Conservation (phyloP, 1,284 basidiomycete species). For the Uromyces viciae-fabae region DNA sequence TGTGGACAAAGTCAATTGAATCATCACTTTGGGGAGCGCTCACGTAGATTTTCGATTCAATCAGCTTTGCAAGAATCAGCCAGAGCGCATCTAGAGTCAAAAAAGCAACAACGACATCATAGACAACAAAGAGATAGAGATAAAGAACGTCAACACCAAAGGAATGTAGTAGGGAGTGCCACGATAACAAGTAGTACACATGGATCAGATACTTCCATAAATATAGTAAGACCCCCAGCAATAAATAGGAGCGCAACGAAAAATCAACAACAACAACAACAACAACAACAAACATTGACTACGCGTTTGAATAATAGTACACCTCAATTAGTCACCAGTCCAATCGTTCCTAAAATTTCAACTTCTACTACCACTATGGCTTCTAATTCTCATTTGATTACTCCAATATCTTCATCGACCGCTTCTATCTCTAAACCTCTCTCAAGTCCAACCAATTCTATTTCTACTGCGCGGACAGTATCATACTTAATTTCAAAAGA, state of each 20-base stretch:
- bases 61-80: slow-evolving; percentile 43
- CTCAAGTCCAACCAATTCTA: slow-evolving; percentile 20
- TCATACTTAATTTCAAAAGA: slow-evolving; percentile 37
- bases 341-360: not conserved
- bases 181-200: not conserved
- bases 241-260: too few species aligned
- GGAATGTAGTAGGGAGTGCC: not conserved
- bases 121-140: slow-evolving; percentile 18
- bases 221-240: not conserved
- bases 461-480: slow-evolving; percentile 28
- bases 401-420: not conserved
- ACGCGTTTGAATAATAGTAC: slow-evolving; percentile 13
- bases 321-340: not conserved
- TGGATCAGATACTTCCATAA: not conserved
- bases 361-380: not conserved
- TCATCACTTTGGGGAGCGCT: too few species aligned
- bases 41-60: slow-evolving; percentile 39
- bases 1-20: too few species aligned
- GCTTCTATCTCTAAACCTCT: slow-evolving; percentile 7
- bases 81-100: slow-evolving; percentile 40
- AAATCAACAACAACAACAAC: not conserved
- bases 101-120: slow-evolving; percentile 33
- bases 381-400: not conserved
- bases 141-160: slow-evolving; percentile 28
- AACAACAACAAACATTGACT: not conserved